Base-by-base conservation (phyloP, 2,329 filamentous ascomycete genomes). In the Diplodia sapinea region DNA sequence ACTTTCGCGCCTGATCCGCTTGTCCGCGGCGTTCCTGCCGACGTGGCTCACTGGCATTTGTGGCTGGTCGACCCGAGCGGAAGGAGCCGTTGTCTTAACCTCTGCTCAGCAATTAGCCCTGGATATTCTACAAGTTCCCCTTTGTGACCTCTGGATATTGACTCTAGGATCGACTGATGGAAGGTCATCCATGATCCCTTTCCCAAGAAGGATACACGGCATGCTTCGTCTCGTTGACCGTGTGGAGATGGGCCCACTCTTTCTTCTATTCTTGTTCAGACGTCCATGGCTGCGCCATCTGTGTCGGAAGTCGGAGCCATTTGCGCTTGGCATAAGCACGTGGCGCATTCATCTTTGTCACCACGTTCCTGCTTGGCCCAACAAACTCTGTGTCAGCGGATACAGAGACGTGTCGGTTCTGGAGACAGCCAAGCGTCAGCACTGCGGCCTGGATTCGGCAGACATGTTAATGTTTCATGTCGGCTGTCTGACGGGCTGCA, bases 401-500 rank as follows among this genome's bases (percentile, higher is more conserved):
- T 29, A 11, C n/a, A 43, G 36, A 43, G 36, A 49, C 57, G 12
- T 50, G 40, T 20, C 40, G 23, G 7, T n/a, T 40, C 23, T 4
- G 11, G 23, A 15, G 20, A 43, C 2, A 47, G 11, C n/a, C 40
- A 29, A 26, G n/a, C 33, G 56, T 59, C 40, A 50, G 38, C 40
- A 43, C 40, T 12, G 40, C 40, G 20, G 43, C 43, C n/a, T 47
- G 20, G 43, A 47, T 20, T 11, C 11, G 29, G 55, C 17, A 59
- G 23, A 13, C 8, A 7, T 20, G 43, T 23, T 1, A 23, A 11
- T 26, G 40, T 62, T 7, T 33, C 26, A 31, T 61, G 26, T 49
- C 38, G n/a, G 36, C 56, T 9, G 38, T 62, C 57, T 62, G 40
- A 62, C 57, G 15, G 57, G 57, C 43, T 29, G 57, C 57, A 62